Evolutionary conservation across 108 stramenopile genomes (phyloP), one percentile per base, ranked within the genome.

Genomic region (Pseudonitzschia pungens): DNA sequence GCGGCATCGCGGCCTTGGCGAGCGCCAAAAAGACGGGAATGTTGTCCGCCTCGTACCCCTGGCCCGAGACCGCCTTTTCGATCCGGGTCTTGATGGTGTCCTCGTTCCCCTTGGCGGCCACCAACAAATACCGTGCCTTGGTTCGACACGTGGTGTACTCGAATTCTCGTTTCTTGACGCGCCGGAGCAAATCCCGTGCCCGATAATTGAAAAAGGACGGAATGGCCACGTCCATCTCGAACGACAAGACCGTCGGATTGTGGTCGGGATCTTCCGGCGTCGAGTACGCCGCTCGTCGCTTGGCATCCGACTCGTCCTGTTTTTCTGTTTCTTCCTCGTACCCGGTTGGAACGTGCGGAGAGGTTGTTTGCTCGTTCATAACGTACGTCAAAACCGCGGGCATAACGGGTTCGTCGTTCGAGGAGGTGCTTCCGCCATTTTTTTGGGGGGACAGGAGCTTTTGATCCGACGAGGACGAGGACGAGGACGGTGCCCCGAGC

Each of bases 111-210:
- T 79, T 72, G 24, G 81, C 81, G 2, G 89, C 76, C 54, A 87
- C 74, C 33, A 91, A 80, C 43, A 85, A 62, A 66, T 85, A 81
- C 24, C 88, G 79, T 24, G 90, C 93, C 68, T 89, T 90, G 71
- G 79, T 88, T 8, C 93, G 86, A 28, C 70, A 80, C 33, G 79
- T 81, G 14, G 89, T 87, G 65, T 92, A 94, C 54, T 94, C 93
- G 63, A 87, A 85, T 71, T 94, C 91, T 21, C 93, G 84, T 28
- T 80, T 73, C 62, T 94, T 92, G 52, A 87, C 83, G 18, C 89
- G 77, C n/a, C 88, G 89, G 31, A 92, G 69, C 9, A 92, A 60
- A 29, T 94, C 91, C 11, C 91, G 86, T 26, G 78, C 74, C 16
- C 87, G 84, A 48, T 77, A 77, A 44, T 82, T 87, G 69, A 86